Conservation (phyloP, 805 yeast species). For the Nakazawaea laoshanensis region DNA sequence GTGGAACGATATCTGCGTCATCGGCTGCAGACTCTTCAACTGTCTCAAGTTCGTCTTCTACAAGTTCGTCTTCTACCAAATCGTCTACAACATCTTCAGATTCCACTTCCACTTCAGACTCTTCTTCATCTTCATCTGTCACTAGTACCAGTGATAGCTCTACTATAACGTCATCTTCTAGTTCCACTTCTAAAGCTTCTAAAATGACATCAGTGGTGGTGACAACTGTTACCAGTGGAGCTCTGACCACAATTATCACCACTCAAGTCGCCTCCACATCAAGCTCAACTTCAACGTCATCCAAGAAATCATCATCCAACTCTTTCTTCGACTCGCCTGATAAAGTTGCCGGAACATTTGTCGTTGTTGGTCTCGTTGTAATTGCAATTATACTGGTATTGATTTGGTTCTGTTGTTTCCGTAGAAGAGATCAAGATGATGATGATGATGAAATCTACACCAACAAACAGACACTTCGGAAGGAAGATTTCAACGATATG, state of each 20-base stretch:
- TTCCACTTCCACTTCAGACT: conserved; percentile 7
- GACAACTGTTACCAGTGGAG: conserved; percentile 15
- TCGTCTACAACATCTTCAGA: neutral
- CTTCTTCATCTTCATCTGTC: conserved; percentile 14
- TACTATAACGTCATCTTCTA: neutral
- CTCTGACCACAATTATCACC: conserved; percentile 15
- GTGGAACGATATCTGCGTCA: conserved; percentile 3
- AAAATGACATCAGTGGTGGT: conserved; percentile 11
- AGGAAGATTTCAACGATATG: conserved; percentile 12
- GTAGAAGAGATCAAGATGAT: conserved; percentile 14
- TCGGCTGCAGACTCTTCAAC: neutral
- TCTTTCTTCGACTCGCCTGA: conserved; percentile 64
- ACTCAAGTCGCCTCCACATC: conserved; percentile 15
- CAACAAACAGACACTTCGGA: conserved; percentile 12
- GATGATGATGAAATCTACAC: too few species aligned
- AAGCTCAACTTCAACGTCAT: conserved; percentile 12
- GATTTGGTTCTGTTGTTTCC: conserved; percentile 22
- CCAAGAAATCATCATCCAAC: conserved; percentile 9
- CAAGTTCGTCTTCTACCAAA: neutral
- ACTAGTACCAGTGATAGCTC: conserved; percentile 7
- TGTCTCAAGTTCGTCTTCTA: conserved; percentile 10
- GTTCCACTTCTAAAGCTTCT: neutral
- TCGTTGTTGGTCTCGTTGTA: conserved; percentile 64
- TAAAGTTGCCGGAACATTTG: conserved; percentile 80
- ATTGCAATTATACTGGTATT: conserved; percentile 37